Base-by-base conservation (phyloP, 2,329 filamentous ascomycete genomes). In the Ophiostoma perfectum region DNA sequence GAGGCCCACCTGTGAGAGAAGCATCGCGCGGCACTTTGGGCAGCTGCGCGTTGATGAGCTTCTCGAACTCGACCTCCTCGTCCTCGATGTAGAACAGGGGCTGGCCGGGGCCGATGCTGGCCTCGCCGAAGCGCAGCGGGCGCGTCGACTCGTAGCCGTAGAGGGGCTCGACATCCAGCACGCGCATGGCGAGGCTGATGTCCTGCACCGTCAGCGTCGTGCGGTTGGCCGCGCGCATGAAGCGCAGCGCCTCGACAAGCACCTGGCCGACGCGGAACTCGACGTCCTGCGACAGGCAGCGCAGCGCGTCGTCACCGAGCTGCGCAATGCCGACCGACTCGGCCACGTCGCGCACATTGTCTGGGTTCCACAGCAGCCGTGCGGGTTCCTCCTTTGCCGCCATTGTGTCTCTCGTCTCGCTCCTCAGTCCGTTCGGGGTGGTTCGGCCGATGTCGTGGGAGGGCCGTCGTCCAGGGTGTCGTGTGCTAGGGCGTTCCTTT, bases 61-160 rank as follows among this genome's bases (percentile, higher is more conserved):
- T 98, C 81, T 99, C 95, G 76, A 99, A 98, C 78, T 99, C 95
- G 67, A 98, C 90, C 81, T 99, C 95, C 76, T 99, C 95, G 77
- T 99, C 95, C 76, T 99, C 95, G 49, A 99, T 90, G 77, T 99
- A 99, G 79, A 94, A 99, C 36, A 99, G 81, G 67, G 94, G 93
- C 79, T 99, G 95, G 9, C 94, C 93, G 14, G 93, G 93, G 0
- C 95, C 95, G 70, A 99, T 82, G 69, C 91, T 96, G 3, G 95
- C 95, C 79, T 99, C 95, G 66, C 95, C 95, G 76, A 96, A 99
- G 67, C 91, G 87, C 74, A 99, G 81, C 39, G 93, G 92, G 66
- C 94, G 84, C 58, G 92, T 95, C 45, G 93, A 93, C 76, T 98
- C 94, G 80, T 99, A 99, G 27, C 95, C 95, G 76, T 97, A 97